phyloP scores from a whole-genome alignment of 1,284 basidiomycete genomes.

The Trametes pubescens region DNA sequence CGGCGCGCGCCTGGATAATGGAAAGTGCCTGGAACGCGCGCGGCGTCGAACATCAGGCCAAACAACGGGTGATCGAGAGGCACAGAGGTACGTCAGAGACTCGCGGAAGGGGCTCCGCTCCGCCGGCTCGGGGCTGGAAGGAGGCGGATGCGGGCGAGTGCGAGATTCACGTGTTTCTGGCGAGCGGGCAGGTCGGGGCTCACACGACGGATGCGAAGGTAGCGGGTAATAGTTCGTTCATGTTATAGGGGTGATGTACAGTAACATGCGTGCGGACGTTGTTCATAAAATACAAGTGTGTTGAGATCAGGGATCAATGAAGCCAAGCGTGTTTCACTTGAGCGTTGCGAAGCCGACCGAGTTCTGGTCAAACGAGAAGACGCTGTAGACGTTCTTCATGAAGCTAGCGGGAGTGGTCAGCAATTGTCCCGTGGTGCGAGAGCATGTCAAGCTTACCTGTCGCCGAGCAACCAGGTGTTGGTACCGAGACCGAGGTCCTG shows the following conservation, averaged over 20 bases:
- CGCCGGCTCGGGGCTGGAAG: neutral
- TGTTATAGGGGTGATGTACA: neutral
- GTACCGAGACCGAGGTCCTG: constrained; percentile 36
- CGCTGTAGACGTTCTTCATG: constrained; percentile 41
- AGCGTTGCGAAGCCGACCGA: constrained; percentile 39
- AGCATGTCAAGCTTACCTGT: constrained; percentile 28
- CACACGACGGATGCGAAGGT: too few relatives aligned
- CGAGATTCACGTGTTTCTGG: constrained; percentile 1
- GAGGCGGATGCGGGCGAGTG: neutral
- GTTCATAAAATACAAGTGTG: neutral
- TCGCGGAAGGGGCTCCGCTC: neutral
- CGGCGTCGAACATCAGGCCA: neutral
- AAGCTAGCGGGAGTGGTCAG: constrained; percentile 26
- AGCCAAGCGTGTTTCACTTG: neutral
- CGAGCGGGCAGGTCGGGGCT: too few relatives aligned
- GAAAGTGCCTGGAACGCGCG: neutral
- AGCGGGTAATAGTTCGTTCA: too few relatives aligned
- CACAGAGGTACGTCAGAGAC: neutral
- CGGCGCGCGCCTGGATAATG: neutral
- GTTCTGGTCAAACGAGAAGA: constrained; percentile 36
- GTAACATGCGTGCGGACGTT: neutral
- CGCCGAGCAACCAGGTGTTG: constrained; percentile 41
- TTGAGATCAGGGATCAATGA: neutral
- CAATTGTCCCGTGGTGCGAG: neutral
- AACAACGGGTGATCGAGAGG: constrained; percentile 12